phyloP scores from a whole-genome alignment of 805 yeast species.

The Metschnikowia corniflorae region DNA sequence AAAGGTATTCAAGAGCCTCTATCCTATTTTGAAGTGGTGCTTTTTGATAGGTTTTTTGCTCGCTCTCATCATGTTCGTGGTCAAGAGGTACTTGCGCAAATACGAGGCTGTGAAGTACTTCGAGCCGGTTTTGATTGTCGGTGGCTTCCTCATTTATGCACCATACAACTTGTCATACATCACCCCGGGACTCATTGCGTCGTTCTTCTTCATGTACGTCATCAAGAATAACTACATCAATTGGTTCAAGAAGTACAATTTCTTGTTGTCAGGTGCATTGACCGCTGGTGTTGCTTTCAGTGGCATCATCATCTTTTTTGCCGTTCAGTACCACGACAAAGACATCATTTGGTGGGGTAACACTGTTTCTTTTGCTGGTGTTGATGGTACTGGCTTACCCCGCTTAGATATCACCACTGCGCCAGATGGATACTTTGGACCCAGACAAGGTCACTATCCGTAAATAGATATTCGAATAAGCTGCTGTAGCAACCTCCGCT shows the following conservation, averaged over 20 bases:
- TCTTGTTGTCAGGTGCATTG: constrained; percentile 41
- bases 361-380: constrained; percentile 32
- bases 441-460: constrained; percentile 29
- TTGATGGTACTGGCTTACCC: constrained; percentile 34
- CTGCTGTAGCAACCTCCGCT: too few relatives aligned
- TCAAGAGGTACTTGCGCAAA: constrained; percentile 39
- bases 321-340: constrained; percentile 20
- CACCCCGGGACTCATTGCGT: constrained; percentile 19
- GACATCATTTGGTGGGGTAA: constrained; percentile 65
- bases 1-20: constrained; percentile 13
- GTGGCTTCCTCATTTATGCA: constrained; percentile 54
- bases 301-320: constrained; percentile 35
- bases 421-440: constrained; percentile 38
- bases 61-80: constrained; percentile 31
- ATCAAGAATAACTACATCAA: constrained; percentile 38
- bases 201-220: constrained; percentile 33
- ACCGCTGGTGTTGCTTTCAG: constrained; percentile 42
- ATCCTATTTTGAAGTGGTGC: constrained; percentile 26
- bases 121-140: constrained; percentile 39
- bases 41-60: constrained; percentile 38
- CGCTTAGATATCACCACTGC: constrained; percentile 12
- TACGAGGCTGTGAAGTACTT: constrained; percentile 25
- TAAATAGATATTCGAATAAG: too few relatives aligned
- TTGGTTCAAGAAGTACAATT: constrained; percentile 44
- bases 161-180: constrained; percentile 40